Evolutionary conservation across 2,329 filamentous ascomycete species (phyloP), one percentile per base, ranked within the genome.

Genomic region (Fusarium dlaminii): DNA sequence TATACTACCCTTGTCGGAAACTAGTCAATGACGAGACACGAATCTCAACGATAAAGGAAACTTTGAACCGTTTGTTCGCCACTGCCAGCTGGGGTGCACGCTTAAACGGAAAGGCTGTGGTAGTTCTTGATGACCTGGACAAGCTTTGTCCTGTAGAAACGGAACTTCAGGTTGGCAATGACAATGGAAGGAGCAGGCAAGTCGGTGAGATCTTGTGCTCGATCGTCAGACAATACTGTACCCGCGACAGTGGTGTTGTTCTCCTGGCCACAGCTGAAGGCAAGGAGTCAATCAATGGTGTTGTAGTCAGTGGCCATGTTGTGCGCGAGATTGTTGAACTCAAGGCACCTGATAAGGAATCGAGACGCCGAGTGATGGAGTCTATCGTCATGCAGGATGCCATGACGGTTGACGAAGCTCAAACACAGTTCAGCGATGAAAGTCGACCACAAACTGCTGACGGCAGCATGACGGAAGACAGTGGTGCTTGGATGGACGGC

Each of bases 111-210:
- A 92, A 90, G 71, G 90, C 95, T 0, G 81, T 98, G 6, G 93
- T 99, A 27, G 90, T 99, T 55, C 86, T 99, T 4, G 96, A 99
- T 79, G 96, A 99, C 78, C 84, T 99, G 12, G 96, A 99, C 82
- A 94, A 94, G 78, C 87, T 99, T 3, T 98, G 96, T 79, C 96
- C 96, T 0, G 92, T 92, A 2, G 97, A 99, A 83, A 98, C 95
- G 0, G 96, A 99, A 81, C 87, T 99, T 18, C 94, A 98, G 82
- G 94, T 97, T 9, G 94, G 94, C 70, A 95, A 95, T 68, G 95
- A 98, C 76, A 98, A 99, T 79, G 94, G 94, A 24, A 90, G 96
- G 72, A 98, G 95, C 80, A 90, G 95, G 39, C 95, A 98, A 77
- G 90, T 98, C 65, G 98, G 95, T 80, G 96, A 99, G 82, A 90